A percentile compares a stretch with the other conserved stretches of the same genome.
phyloP scores from a whole-genome alignment of 495 filamentous ascomycete genomes.

The Trichocladium uniseriatum region DNA sequence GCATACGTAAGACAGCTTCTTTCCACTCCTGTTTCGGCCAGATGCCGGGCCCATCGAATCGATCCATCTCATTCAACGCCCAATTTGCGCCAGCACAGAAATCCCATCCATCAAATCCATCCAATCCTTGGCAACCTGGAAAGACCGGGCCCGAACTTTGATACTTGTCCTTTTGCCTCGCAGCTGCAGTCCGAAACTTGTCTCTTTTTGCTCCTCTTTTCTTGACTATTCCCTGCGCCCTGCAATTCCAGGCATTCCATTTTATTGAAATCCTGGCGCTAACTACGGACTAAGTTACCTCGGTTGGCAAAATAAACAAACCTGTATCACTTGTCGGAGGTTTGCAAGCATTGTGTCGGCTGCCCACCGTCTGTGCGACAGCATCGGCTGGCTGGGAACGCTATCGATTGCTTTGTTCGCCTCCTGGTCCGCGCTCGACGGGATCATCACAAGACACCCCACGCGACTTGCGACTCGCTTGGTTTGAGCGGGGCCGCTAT shows the following conservation, averaged over 20 bases:
- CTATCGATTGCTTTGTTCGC: too few relatives aligned
- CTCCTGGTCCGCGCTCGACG: not conserved
- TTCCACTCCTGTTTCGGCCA: constrained; percentile 10
- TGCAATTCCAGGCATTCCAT: not conserved
- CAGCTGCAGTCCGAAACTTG: not conserved
- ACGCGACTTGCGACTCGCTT: not conserved
- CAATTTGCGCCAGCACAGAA: too few relatives aligned
- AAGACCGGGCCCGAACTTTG: not conserved
- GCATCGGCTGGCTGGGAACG: too few relatives aligned
- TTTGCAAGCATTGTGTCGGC: too few relatives aligned
- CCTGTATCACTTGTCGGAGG: too few relatives aligned
- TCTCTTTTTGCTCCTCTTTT: not conserved
- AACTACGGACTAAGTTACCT: not conserved
- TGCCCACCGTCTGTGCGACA: too few relatives aligned
- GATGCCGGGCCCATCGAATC: constrained; percentile 20
- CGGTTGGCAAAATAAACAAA: too few relatives aligned
- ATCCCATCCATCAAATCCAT: too few relatives aligned
- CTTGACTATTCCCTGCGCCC: not conserved
- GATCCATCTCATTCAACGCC: constrained; percentile 13
- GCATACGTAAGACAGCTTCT: not conserved
- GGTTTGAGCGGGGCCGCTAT: not conserved
- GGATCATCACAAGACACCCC: not conserved
- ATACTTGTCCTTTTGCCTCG: too few relatives aligned
- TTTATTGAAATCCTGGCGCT: not conserved
- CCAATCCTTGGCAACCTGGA: not conserved